These are phyloP conservation scores for Cinnamomum chago DNA, from an alignment of 164 flowering plant species.

Conservation along the genomic window DNA sequence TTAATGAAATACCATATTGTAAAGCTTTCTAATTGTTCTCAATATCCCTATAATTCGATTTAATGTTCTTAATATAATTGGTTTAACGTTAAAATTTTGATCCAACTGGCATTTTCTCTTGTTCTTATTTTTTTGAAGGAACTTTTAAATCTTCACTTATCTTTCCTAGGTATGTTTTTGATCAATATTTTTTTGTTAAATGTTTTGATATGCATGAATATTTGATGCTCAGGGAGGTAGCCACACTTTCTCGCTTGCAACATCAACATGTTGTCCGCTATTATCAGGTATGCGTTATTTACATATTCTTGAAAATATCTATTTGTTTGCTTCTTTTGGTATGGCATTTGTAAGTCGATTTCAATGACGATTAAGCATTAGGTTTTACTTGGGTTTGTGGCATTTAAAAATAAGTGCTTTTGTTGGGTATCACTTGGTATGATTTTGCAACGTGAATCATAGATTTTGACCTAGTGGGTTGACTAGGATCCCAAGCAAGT, in stretches of 20 bases:
- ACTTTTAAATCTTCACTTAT: not conserved
- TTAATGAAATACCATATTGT: no score
- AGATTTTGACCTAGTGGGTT: no score
- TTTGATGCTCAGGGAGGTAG: slow-evolving; percentile 84
- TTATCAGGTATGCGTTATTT: slow-evolving; percentile 59
- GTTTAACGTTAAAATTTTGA: not conserved
- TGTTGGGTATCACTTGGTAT: no score
- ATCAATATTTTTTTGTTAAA: not conserved
- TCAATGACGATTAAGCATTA: no score
- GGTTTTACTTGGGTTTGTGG: no score
- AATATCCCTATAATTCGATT: no score
- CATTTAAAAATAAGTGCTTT: no score
- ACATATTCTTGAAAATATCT: not conserved
- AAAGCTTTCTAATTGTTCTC: no score
- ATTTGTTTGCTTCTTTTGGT: not conserved
- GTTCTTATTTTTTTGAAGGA: no score
- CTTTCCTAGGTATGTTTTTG: not conserved
- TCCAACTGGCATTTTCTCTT: not conserved
- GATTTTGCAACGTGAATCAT: no score
- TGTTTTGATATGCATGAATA: slow-evolving; percentile 2
- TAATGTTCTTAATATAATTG: not conserved
- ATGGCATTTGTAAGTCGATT: no score
- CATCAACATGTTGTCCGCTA: slow-evolving; percentile 99
- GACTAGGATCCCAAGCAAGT: no score
- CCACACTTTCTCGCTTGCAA: slow-evolving; percentile 96